A percentile compares a stretch with the other conserved stretches of the same genome.
Conservation (phyloP, 352 stramenopile species). For the Phytophthora pistaciae region DNA sequence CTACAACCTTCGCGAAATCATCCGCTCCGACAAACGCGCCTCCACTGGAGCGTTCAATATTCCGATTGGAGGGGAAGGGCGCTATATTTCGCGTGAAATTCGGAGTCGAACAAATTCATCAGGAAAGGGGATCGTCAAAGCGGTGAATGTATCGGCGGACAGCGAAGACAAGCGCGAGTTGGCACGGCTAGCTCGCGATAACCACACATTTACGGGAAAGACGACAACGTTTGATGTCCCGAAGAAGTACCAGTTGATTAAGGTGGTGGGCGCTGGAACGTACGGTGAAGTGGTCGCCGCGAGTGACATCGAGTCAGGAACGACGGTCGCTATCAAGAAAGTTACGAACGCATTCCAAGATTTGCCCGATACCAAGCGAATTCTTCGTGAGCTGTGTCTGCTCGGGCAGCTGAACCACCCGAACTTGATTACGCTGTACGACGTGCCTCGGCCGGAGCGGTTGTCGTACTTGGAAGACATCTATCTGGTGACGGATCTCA, state of each 20-base stretch:
- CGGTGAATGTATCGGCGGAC: slow-evolving; percentile 12
- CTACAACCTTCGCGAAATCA: slow-evolving; percentile 66
- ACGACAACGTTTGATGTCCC: slow-evolving; percentile 79
- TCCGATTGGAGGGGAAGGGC: slow-evolving; percentile 15
- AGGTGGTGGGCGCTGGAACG: slow-evolving; percentile 80
- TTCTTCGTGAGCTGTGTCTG: slow-evolving; percentile 95
- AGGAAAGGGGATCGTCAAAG: slow-evolving; percentile 19
- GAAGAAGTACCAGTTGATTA: slow-evolving; percentile 85
- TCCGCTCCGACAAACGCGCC: slow-evolving; percentile 52
- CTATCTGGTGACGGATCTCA: slow-evolving; percentile 97
- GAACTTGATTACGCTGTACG: slow-evolving; percentile 95
- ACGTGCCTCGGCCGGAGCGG: slow-evolving; percentile 93
- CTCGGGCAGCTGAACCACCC: slow-evolving; percentile 88
- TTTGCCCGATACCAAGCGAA: slow-evolving; percentile 89
- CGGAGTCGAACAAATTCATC: slow-evolving; percentile 32
- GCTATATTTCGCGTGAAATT: slow-evolving; percentile 46
- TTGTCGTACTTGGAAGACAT: slow-evolving; percentile 97
- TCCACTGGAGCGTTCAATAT: slow-evolving; percentile 36
- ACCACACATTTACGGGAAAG: slow-evolving; percentile 76
- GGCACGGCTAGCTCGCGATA: slow-evolving; percentile 53
- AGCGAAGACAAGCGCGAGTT: slow-evolving; percentile 45
- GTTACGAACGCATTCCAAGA: slow-evolving; percentile 88
- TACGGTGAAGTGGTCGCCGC: slow-evolving; percentile 87
- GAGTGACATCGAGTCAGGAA: slow-evolving; percentile 79
- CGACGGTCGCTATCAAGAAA: slow-evolving; percentile 96